Conservation (phyloP, 2,329 filamentous ascomycete genomes). For the Pseudogymnoascus sp. region DNA sequence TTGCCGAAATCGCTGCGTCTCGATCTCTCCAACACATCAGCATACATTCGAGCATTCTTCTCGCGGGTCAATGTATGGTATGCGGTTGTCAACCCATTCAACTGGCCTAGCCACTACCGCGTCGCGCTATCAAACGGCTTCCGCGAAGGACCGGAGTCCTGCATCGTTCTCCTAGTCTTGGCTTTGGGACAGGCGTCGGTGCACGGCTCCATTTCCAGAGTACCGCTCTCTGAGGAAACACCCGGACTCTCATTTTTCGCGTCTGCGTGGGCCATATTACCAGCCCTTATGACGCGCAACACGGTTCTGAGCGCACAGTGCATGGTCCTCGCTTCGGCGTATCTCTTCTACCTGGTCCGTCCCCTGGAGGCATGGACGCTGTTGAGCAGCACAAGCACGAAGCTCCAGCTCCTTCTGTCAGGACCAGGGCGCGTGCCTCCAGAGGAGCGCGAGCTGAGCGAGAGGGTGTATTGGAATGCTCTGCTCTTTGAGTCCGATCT, state of each 20-base stretch:
- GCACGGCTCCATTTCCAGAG: slow-evolving; percentile 66
- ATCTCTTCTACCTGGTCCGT: slow-evolving; percentile 73
- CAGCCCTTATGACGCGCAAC: slow-evolving; percentile 71
- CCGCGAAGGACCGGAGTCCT: slow-evolving; percentile 71
- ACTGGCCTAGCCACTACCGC: slow-evolving; percentile 68
- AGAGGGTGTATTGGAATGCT: slow-evolving; percentile 78
- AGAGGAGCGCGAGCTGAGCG: slow-evolving; percentile 63
- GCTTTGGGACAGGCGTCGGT: slow-evolving; percentile 70
- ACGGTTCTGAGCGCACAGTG: slow-evolving; percentile 72
- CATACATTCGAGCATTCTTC: slow-evolving; percentile 74
- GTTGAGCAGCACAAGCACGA: slow-evolving; percentile 71
- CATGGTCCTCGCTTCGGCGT: slow-evolving; percentile 71
- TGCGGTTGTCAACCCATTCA: slow-evolving; percentile 75
- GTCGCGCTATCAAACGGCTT: slow-evolving; percentile 69
- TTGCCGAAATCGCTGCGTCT: slow-evolving; percentile 57
- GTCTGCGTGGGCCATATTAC: slow-evolving; percentile 69
- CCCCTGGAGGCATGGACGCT: slow-evolving; percentile 78
- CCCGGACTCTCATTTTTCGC: slow-evolving; percentile 74
- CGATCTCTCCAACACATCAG: slow-evolving; percentile 64
- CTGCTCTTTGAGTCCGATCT: slow-evolving; percentile 74
- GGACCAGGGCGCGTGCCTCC: slow-evolving; percentile 62
- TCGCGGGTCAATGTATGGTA: slow-evolving; percentile 79
- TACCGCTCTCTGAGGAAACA: slow-evolving; percentile 59
- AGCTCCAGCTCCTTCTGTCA: slow-evolving; percentile 70
- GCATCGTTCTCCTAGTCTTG: slow-evolving; percentile 70